These are phyloP conservation scores for Malassezia arunalokei DNA, from an alignment of 1,284 basidiomycete genomes.

Conservation along the genomic window DNA sequence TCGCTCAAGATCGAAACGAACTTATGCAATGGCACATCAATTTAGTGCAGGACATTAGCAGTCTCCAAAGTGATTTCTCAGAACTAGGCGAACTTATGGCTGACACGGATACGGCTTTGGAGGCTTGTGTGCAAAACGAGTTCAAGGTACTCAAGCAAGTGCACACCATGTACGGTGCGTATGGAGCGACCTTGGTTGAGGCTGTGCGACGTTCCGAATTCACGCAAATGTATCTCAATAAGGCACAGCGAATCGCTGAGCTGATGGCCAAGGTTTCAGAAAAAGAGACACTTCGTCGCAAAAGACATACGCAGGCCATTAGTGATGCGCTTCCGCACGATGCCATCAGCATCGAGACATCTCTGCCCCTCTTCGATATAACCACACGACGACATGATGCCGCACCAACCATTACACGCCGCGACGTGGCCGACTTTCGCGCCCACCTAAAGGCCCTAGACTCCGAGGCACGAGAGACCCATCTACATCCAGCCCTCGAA, in stretches of 20 bases:
- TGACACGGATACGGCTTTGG: constrained; percentile 29
- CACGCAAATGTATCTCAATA: constrained; percentile 28
- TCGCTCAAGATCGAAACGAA: constrained; percentile 41
- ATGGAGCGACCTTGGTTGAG: constrained; percentile 81
- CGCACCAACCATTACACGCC: constrained; percentile 12
- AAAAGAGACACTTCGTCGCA: constrained; percentile 28
- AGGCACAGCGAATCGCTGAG: constrained; percentile 37
- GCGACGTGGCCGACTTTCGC: constrained; percentile 26
- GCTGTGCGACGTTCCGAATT: constrained; percentile 81
- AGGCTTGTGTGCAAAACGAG: constrained; percentile 51
- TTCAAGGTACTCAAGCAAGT: constrained; percentile 80
- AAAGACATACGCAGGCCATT: constrained; percentile 23
- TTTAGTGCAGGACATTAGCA: constrained; percentile 38
- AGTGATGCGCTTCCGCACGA: constrained; percentile 34
- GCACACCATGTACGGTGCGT: constrained; percentile 80
- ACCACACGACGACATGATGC: constrained; percentile 25
- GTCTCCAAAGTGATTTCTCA: constrained; percentile 42
- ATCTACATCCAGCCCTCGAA: neutral
- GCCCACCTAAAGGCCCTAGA: constrained; percentile 28
- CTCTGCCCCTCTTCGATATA: constrained; percentile 35
- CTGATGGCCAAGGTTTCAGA: constrained; percentile 39
- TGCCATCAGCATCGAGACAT: constrained; percentile 29
- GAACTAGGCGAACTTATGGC: constrained; percentile 27
- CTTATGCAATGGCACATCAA: constrained; percentile 32
- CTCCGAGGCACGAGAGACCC: constrained; percentile 2